Evolutionary conservation across 257 asterid genomes (phyloP), one percentile per base, ranked within the genome.

Genomic region (Solanum neorickii): DNA sequence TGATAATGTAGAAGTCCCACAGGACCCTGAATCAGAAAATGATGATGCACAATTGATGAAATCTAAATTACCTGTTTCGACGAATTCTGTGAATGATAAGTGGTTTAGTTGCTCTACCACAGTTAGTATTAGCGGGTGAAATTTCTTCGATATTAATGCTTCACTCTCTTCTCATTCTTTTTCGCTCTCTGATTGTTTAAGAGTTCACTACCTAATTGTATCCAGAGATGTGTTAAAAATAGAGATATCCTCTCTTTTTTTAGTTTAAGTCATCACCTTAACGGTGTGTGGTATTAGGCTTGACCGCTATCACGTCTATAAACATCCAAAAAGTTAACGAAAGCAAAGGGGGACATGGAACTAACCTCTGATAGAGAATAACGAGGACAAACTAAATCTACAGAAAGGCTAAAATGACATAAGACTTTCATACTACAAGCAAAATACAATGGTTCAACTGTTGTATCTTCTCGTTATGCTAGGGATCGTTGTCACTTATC

Each of bases 11-110:
- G 75, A 83, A 56, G 72, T 35, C 70, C 66, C 83, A 33, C 44
- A 33, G 60, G 89, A 90, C 4, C 91, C 93, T 14, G 92, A 88
- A 88, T 88, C 88, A 84, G 93, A 91, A 73, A 91, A 91, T 87
- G 69, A 91, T 88, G 68, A 33, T 77, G 83, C 85, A 8, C 31
- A 90, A 84, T 78, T 91, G 90, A 89, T 85, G 89, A 86, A 59
- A 12, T 88, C 42, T 82, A 52, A 72, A 18, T 85, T 83, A 65
- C 80, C 89, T 68, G 29, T 90, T 31, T 93, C 95, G 9, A 91
- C 89, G 2, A 89, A 86, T 78, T 89, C 89, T 42, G 93, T 90
- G 70, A 90, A 88, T 70, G 92, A 90, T 83, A 44, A 29, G 59
- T 91, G 92, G 95, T 8, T 78, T 12, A 89, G 92, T 80, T 42